Evolutionary conservation across 2,329 filamentous ascomycete genomes (phyloP).

Genomic region (Paramyrothecium roridum): DNA sequence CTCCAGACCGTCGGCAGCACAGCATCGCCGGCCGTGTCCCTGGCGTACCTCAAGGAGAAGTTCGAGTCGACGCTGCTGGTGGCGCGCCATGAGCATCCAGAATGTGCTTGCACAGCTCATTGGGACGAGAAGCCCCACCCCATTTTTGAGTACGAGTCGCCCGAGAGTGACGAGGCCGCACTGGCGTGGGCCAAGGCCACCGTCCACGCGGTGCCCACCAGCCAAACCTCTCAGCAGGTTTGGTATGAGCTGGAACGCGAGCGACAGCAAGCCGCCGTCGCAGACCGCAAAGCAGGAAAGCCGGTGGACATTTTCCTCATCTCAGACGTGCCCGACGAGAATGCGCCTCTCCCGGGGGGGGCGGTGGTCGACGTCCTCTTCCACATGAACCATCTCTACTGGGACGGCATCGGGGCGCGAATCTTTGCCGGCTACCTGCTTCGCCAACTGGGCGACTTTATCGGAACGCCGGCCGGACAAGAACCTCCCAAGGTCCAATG

Average conservation of each 20-base stretch:
- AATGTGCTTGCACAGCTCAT: slow-evolving; percentile 1
- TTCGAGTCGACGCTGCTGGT: slow-evolving; percentile 3
- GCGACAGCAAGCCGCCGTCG: background rate
- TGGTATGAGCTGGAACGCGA: background rate
- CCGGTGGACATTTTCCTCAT: slow-evolving; percentile 2
- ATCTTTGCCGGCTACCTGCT: slow-evolving; percentile 5
- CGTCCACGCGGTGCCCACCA: background rate
- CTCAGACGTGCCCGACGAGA: background rate
- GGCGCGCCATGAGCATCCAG: slow-evolving; percentile 2
- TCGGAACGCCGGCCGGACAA: background rate
- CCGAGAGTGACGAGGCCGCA: slow-evolving; percentile 1
- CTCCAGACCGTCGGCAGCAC: background rate
- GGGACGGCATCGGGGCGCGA: slow-evolving; percentile 6
- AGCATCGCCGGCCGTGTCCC: background rate
- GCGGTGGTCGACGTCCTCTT: slow-evolving; percentile 1
- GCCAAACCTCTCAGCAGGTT: background rate
- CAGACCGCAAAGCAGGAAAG: background rate
- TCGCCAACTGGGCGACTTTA: background rate
- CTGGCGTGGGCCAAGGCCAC: background rate
- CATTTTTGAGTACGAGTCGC: slow-evolving; percentile 1
- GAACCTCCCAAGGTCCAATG: background rate
- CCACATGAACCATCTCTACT: slow-evolving; percentile 6
- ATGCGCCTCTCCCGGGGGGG: background rate
- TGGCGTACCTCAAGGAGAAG: slow-evolving; percentile 3
- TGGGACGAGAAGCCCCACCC: slow-evolving; percentile 3